Evolutionary conservation across 1,284 basidiomycete genomes (phyloP).

Genomic region (Ganoderma meredithae): DNA sequence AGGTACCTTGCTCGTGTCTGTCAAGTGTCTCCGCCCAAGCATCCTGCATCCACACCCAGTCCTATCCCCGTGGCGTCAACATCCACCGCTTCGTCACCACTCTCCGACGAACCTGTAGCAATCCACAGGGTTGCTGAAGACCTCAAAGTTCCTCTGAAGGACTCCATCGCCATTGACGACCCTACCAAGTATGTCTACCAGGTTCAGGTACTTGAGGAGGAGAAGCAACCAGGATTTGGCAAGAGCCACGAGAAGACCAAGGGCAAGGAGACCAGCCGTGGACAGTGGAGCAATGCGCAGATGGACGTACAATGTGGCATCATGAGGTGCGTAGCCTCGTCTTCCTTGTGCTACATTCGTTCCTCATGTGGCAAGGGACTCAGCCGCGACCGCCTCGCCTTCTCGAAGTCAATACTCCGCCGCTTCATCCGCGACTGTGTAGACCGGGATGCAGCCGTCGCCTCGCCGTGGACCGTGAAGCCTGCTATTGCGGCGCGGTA

Average conservation of each 20-base stretch:
- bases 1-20: constrained; percentile 84
- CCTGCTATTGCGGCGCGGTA: constrained; percentile 83
- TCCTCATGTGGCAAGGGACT: constrained; percentile 11
- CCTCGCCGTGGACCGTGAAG: constrained; percentile 96
- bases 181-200: constrained; percentile 88
- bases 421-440: constrained; percentile 96
- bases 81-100: constrained; percentile 41
- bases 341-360: neutral
- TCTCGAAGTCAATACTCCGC: constrained; percentile 95
- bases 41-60: constrained; percentile 15
- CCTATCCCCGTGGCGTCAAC: constrained; percentile 34
- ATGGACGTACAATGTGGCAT: constrained; percentile 83
- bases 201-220: constrained; percentile 84
- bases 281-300: constrained; percentile 69
- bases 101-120: constrained; percentile 38
- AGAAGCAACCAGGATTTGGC: constrained; percentile 70
- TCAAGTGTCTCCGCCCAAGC: constrained; percentile 73
- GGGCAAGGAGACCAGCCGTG: constrained; percentile 53
- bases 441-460: constrained; percentile 88
- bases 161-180: constrained; percentile 79
- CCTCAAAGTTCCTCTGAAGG: constrained; percentile 77
- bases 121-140: constrained; percentile 81
- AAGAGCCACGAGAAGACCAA: constrained; percentile 55
- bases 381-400: constrained; percentile 93
- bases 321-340: constrained; percentile 71